Evolutionary conservation across 2,329 filamentous ascomycete species (phyloP).

Genomic region (Sclerotinia minor): DNA sequence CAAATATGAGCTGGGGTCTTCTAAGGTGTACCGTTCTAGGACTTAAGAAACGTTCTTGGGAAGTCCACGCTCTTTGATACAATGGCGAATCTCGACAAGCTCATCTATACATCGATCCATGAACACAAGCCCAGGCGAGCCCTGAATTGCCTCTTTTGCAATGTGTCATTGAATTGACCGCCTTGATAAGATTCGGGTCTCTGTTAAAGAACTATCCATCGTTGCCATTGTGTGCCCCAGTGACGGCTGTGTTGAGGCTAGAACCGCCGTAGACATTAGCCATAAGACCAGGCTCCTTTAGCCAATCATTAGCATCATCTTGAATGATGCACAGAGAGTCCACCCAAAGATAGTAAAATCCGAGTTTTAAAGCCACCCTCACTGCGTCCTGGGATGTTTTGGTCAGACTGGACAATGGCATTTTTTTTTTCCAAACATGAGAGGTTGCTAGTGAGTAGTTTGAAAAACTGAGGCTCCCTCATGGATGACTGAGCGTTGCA

Average conservation of each 20-base stretch:
- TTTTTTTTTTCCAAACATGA: background rate
- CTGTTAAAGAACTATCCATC: background rate
- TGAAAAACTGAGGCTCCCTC: background rate
- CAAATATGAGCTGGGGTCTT: background rate
- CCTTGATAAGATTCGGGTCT: background rate
- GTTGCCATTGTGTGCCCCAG: background rate
- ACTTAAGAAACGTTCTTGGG: background rate
- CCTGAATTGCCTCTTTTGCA: background rate
- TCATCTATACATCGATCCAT: background rate
- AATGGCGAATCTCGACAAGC: background rate
- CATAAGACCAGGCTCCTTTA: background rate
- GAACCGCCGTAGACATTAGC: background rate
- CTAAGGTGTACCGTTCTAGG: background rate
- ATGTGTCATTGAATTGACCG: background rate
- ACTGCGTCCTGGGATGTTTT: background rate
- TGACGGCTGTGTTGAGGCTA: background rate
- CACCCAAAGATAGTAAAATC: background rate
- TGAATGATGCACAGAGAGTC: background rate
- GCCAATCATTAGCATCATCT: background rate
- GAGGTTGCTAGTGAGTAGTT: background rate
- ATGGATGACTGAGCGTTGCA: background rate
- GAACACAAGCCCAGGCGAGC: background rate
- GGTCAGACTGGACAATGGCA: background rate
- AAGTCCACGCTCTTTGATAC: background rate
- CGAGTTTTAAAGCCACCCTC: background rate